A percentile compares a stretch with the other conserved stretches of the same genome.
Evolutionary conservation across 768 basidiomycete genomes (phyloP).

Genomic region (Xerocomus spinulosus): DNA sequence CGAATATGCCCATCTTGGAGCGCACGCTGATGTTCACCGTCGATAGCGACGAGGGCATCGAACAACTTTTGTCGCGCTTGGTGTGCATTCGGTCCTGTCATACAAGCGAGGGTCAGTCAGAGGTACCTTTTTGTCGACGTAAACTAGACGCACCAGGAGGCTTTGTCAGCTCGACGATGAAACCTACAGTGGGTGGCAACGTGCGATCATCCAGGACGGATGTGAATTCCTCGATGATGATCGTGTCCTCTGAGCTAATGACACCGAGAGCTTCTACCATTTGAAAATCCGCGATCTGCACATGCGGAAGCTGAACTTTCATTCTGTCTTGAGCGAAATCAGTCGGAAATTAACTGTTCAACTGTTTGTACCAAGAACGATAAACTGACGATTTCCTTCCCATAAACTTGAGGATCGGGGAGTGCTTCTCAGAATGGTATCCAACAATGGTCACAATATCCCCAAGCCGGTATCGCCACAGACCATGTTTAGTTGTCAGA

Average conservation of each 20-base stretch:
- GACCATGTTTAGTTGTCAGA: background rate
- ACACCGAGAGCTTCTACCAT: conserved; percentile 3
- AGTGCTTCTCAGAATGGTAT: background rate
- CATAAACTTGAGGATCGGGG: background rate
- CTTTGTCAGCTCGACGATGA: conserved; percentile 13
- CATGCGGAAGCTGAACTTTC: conserved; percentile 4
- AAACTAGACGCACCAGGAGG: conserved; percentile 9
- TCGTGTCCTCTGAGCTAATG: background rate
- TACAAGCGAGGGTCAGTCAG: too few species aligned
- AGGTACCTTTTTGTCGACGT: too few species aligned
- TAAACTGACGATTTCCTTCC: too few species aligned
- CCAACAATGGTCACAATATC: background rate
- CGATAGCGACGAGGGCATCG: background rate
- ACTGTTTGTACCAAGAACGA: too few species aligned
- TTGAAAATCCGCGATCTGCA: conserved; percentile 6
- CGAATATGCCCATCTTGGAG: background rate
- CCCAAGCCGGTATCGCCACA: background rate
- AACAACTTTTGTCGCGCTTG: conserved; percentile 1
- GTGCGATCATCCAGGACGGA: conserved; percentile 10
- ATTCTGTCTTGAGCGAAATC: background rate
- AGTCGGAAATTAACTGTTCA: background rate
- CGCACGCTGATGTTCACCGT: background rate
- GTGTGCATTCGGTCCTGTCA: conserved; percentile 4
- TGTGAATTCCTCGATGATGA: conserved; percentile 13
- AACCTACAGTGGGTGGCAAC: conserved; percentile 3